Conservation (phyloP, 495 filamentous ascomycete species). For the Penicillium coffeae region DNA sequence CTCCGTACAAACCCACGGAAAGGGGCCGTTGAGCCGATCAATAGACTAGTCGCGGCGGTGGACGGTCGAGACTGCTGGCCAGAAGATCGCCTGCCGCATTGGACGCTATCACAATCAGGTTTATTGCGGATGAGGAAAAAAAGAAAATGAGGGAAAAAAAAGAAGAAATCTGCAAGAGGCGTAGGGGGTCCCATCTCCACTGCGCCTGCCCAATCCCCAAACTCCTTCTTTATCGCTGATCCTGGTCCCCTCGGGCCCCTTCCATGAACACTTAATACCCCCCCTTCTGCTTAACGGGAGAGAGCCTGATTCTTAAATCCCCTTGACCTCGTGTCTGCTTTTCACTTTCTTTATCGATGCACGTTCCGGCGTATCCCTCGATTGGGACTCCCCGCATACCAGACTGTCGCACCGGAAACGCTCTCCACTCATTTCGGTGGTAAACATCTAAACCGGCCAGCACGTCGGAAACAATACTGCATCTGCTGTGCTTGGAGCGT, state of each 20-base stretch:
- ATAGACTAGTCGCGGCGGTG: neutral
- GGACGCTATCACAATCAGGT: no score
- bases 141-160: neutral
- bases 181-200: neutral
- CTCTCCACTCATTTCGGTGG: neutral
- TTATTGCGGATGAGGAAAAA: neutral
- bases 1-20: neutral
- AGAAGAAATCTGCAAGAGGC: neutral
- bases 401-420: neutral
- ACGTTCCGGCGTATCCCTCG: neutral
- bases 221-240: neutral
- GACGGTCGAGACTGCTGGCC: neutral
- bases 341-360: neutral
- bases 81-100: neutral
- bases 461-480: no score
- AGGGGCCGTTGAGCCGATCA: neutral
- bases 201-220: neutral
- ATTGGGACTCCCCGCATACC: conserved; percentile 1
- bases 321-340: neutral
- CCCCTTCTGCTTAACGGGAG: neutral
- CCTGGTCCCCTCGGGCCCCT: no score
- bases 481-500: neutral
- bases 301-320: neutral
- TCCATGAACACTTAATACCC: no score
- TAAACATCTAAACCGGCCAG: neutral